A percentile compares a stretch with the other conserved stretches of the same genome.
Evolutionary conservation across 768 basidiomycete genomes (phyloP).

Genomic region (Lentinula sp.): DNA sequence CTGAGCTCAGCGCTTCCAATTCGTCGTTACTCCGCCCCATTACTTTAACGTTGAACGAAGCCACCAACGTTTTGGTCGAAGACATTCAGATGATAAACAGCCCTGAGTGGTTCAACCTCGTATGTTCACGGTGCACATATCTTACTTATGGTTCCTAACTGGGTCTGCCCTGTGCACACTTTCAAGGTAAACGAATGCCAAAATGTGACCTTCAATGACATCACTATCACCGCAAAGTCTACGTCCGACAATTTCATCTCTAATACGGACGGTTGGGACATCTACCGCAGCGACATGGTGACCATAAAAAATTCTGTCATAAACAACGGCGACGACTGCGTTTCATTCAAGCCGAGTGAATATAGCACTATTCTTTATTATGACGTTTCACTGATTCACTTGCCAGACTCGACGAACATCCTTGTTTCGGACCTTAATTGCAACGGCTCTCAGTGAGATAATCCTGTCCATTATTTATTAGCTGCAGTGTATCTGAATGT

Average conservation of each 20-base stretch:
- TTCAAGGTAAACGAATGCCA: slow-evolving; percentile 41
- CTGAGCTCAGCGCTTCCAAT: slow-evolving; percentile 32
- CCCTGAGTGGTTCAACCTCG: slow-evolving; percentile 50
- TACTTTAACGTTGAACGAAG: slow-evolving; percentile 48
- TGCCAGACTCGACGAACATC: slow-evolving; percentile 45
- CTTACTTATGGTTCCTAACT: background rate
- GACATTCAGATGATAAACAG: slow-evolving; percentile 43
- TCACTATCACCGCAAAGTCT: slow-evolving; percentile 40
- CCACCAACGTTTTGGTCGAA: slow-evolving; percentile 38
- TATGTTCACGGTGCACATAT: slow-evolving; percentile 12
- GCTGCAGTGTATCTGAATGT: too few species aligned
- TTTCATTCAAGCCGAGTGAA: slow-evolving; percentile 50
- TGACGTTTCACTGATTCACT: background rate
- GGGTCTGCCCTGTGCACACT: background rate
- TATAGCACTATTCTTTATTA: background rate
- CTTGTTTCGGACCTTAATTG: slow-evolving; percentile 52
- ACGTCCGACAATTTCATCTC: slow-evolving; percentile 33
- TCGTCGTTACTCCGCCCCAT: slow-evolving; percentile 47
- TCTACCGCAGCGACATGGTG: slow-evolving; percentile 50
- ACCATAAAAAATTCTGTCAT: slow-evolving; percentile 43
- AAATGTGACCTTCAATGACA: slow-evolving; percentile 38
- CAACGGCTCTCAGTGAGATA: slow-evolving; percentile 48
- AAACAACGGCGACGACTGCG: slow-evolving; percentile 54
- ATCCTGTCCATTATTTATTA: background rate
- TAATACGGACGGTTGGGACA: slow-evolving; percentile 63